Base-by-base conservation (phyloP, 441 rosid genomes). In the Raphanus hybrid region DNA sequence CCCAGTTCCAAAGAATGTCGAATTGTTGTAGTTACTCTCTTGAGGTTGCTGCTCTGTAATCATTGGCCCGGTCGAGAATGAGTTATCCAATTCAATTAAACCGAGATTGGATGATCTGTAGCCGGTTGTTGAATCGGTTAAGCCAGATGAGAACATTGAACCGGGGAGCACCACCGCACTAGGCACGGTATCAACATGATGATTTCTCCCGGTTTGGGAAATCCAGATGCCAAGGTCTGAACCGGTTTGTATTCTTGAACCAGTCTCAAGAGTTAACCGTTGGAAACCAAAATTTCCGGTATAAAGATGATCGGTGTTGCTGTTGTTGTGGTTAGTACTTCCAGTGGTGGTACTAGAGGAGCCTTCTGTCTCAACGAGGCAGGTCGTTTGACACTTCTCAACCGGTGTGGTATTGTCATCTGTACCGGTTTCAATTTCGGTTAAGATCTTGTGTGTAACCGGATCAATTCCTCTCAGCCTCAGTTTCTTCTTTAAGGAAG, bases 381-480 rank as follows among this genome's bases (percentile, higher is more conserved):
- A 65, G 4, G 60, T 70, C 27, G 70, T 73, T 26, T 70, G 79
- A 60, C 76, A 35, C 27, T 75, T 80, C 64, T 75, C 73, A 10
- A 75, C 73, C 70, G 74, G 80, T 75, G 63, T 75, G 43, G 77
- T 58, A 70, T 80, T 80, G 5, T 80, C 82, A 11, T 75, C 82
- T 54, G 54, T 50, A 52, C 76, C 77, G 45, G 70, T 50, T 52
- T 80, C 76, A 5, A 80, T 34, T 52, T 71, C 82, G 77, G 82
- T 71, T 75, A 95, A 88, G 10, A 90, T 93, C 78, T 90, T 89
- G 84, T 95, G 99, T 10, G 98, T 95, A 34, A 85, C 90, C 75
- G 98, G 99, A 82, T 95, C 99, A 82, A 95, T 95, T 52, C 99
- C 99, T 74, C 86, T 84, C 73, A 86, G 85, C 80, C 88, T 86